Evolutionary conservation across 2,329 filamentous ascomycete genomes (phyloP), one percentile per base, ranked within the genome.

Genomic region (Fragosphaeria purpurea): DNA sequence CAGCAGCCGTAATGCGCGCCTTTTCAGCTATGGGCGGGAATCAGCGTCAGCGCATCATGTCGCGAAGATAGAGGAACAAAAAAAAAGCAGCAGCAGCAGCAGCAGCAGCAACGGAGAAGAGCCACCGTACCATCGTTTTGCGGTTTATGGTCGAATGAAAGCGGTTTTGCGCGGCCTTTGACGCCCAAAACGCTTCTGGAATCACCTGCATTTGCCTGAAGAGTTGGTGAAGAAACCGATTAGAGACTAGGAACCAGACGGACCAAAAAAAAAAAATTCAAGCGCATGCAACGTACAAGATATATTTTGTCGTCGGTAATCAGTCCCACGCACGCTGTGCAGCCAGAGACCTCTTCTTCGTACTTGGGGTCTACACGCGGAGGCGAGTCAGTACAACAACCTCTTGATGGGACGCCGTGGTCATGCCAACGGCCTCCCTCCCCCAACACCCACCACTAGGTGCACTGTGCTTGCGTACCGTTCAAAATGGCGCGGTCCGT

Each of bases 61-160:
- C 22, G 22, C 22, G 13, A 52, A 47, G 34, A 46, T 31, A 44
- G 41, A 46, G 34, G 6, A 4, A 11, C 11, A 32, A 12, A 46
- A 47, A 41, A 32, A 31, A 38, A 41, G n/a, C 22, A 22, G 22
- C 22, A 22, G 22, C 22, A 22, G 22, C 22, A 22, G 22, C 22
- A 22, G 47, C n/a, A 41, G 44, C 22, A 46, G 40, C 22, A 8
- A 13, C n/a, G 34, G 33, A 10, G 33, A 39, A 3, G 13, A 13
- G 41, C 22, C 34, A 51, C 7, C 74, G 52, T 65, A 94, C 89
- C 88, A 79, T 98, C 93, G 60, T 97, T 96, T 68, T 96, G 90
- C 41, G 93, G 93, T 73, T 98, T 98, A 76, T 98, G 93, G 67
- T 98, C 93, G 65, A 95, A 95, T n/a, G 93, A 98, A 54, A 98